These are phyloP conservation scores for Bondarzewia mesenterica DNA, from an alignment of 1,284 basidiomycete genomes.

Conservation along the genomic window DNA sequence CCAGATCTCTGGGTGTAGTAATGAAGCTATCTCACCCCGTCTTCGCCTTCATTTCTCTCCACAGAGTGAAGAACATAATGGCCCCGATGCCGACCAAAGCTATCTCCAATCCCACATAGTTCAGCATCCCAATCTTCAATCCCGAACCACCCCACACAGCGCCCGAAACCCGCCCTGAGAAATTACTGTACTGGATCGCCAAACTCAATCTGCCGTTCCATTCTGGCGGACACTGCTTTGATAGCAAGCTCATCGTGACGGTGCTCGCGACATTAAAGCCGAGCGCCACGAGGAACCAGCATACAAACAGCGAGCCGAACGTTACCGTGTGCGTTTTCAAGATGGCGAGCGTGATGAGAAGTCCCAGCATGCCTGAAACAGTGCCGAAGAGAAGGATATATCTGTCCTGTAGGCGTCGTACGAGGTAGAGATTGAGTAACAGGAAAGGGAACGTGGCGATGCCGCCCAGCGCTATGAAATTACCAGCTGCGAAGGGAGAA, in stretches of 20 bases:
- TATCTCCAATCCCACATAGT: constrained; percentile 55
- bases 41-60: constrained; percentile 61
- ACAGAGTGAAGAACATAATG: constrained; percentile 44
- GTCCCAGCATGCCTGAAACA: constrained; percentile 40
- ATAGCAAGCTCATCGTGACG: constrained; percentile 54
- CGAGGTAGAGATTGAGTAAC: constrained; percentile 48
- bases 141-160: constrained; percentile 64
- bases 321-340: constrained; percentile 30
- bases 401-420: constrained; percentile 55
- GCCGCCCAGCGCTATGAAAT: constrained; percentile 64
- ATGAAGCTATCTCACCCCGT: too few species aligned
- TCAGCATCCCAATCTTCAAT: constrained; percentile 55
- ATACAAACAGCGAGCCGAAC: constrained; percentile 39
- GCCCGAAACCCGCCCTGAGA: constrained; percentile 51
- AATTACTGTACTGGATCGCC: constrained; percentile 63
- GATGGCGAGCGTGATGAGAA: constrained; percentile 39
- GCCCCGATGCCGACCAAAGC: constrained; percentile 51
- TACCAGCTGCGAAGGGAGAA: constrained; percentile 57
- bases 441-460: constrained; percentile 58
- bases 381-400: constrained; percentile 47
- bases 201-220: constrained; percentile 53
- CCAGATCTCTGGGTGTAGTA: too few species aligned
- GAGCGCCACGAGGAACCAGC: constrained; percentile 60
- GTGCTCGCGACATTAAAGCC: constrained; percentile 66
- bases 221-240: constrained; percentile 54